Percentiles rank a stretch among this genome's conserved stretches.
These are phyloP conservation scores for Gamarada debralockiae DNA, from an alignment of 495 filamentous ascomycete genomes.

Conservation along the genomic window DNA sequence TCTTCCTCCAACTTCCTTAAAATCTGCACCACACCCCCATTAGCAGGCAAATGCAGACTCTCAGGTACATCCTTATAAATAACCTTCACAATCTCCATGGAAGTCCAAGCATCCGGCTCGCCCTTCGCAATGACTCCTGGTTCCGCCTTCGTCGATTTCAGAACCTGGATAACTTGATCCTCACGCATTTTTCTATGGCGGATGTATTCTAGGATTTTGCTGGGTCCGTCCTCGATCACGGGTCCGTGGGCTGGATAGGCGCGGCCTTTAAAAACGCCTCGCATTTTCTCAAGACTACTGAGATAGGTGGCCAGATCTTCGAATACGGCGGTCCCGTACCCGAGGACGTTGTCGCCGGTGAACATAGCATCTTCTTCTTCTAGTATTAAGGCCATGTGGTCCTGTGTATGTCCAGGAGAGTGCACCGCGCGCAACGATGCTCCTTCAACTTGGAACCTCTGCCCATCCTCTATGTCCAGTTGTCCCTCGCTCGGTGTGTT, in stretches of 20 bases:
- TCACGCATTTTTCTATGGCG: slow-evolving; percentile 75
- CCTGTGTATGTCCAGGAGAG: slow-evolving; percentile 81
- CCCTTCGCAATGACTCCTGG: slow-evolving; percentile 21
- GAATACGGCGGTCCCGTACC: slow-evolving; percentile 90
- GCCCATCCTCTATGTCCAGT: slow-evolving; percentile 60
- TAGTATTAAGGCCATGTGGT: slow-evolving; percentile 75
- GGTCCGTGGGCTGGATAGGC: slow-evolving; percentile 88
- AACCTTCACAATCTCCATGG: slow-evolving; percentile 77
- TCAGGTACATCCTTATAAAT: slow-evolving; percentile 80
- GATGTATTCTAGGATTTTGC: slow-evolving; percentile 76
- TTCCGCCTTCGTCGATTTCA: slow-evolving; percentile 41
- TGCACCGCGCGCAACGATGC: slow-evolving; percentile 70
- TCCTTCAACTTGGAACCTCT: slow-evolving; percentile 70
- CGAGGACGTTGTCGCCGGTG: slow-evolving; percentile 92
- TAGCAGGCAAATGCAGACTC: slow-evolving; percentile 69
- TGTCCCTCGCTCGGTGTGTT: slow-evolving; percentile 44
- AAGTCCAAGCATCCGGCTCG: slow-evolving; percentile 46
- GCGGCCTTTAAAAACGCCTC: slow-evolving; percentile 54
- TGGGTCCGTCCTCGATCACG: slow-evolving; percentile 61
- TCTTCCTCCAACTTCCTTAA: slow-evolving; percentile 66
- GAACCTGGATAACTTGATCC: slow-evolving; percentile 68
- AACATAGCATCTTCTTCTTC: slow-evolving; percentile 84
- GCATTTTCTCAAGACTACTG: slow-evolving; percentile 68
- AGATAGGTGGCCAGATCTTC: slow-evolving; percentile 77
- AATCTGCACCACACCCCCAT: slow-evolving; percentile 63